phyloP scores from a whole-genome alignment of 495 filamentous ascomycete genomes.

The Aspergillus funiculosus region DNA sequence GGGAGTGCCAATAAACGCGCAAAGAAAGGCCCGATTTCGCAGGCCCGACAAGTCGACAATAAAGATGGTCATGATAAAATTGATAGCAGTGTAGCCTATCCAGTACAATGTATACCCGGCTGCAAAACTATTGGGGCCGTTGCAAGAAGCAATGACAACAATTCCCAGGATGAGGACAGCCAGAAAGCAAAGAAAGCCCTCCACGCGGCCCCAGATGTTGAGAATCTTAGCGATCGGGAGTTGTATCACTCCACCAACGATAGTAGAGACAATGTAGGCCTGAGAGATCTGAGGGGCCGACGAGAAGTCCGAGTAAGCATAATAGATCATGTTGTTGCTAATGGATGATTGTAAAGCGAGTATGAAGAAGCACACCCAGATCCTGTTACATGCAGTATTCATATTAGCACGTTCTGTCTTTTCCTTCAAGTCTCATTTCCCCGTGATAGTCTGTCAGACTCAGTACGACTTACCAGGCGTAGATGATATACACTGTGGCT shows the following conservation, averaged over 20 bases:
- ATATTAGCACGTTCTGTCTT: too few relatives aligned
- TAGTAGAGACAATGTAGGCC: constrained; percentile 34
- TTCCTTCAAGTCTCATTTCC: too few relatives aligned
- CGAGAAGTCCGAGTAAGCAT: constrained; percentile 33
- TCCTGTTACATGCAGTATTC: constrained; percentile 25
- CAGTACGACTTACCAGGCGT: constrained; percentile 34
- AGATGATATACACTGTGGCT: constrained; percentile 27
- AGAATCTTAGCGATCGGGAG: constrained; percentile 63
- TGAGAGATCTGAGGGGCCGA: constrained; percentile 35
- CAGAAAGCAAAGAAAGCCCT: constrained; percentile 45
- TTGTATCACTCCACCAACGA: constrained; percentile 62
- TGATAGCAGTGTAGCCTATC: constrained; percentile 53
- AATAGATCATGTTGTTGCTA: constrained; percentile 31
- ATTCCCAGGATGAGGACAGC: constrained; percentile 36
- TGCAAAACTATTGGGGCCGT: constrained; percentile 40
- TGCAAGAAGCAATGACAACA: constrained; percentile 43
- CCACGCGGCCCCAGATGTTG: constrained; percentile 58
- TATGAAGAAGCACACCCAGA: constrained; percentile 43
- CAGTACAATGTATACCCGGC: constrained; percentile 51
- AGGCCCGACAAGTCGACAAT: constrained; percentile 60
- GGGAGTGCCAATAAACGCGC: constrained; percentile 55
- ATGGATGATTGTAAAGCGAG: constrained; percentile 37
- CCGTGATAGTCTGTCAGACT: too few relatives aligned
- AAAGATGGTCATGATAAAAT: constrained; percentile 53
- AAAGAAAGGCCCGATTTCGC: constrained; percentile 55